Percentiles rank a stretch among this genome's conserved stretches.
Conservation (phyloP, 75 land plant species). For the Pinus taeda region DNA sequence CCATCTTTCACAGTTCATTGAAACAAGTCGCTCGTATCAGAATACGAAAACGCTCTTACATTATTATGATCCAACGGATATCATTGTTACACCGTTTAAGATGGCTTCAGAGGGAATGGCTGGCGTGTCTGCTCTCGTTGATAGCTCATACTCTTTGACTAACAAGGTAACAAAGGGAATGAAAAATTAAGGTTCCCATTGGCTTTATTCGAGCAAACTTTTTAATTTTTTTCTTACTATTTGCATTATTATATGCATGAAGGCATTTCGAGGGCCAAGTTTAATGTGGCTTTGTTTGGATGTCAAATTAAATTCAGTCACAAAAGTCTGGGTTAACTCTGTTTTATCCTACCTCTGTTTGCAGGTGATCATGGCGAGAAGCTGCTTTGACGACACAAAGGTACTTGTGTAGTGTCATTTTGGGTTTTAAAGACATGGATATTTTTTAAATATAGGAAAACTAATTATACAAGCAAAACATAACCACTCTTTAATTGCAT, state of each 20-base stretch:
- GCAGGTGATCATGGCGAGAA: constrained; percentile 75
- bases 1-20: constrained; percentile 98
- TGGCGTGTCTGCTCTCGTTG: constrained; percentile 72
- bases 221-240: not conserved
- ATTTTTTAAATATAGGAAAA: too few relatives aligned
- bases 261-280: not conserved
- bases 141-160: constrained; percentile 36
- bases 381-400: constrained; percentile 97
- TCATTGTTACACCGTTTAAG: constrained; percentile 75
- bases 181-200: not conserved
- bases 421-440: too few relatives aligned
- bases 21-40: constrained; percentile 94
- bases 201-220: not conserved
- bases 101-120: constrained; percentile 73
- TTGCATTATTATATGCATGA: not conserved
- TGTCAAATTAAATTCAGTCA: too few relatives aligned
- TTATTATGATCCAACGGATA: constrained; percentile 83
- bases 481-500: too few relatives aligned
- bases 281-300: not conserved
- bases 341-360: not conserved
- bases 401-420: constrained; percentile 24
- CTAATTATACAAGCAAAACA: too few relatives aligned
- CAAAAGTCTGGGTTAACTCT: too few relatives aligned
- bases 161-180: constrained; percentile 47
- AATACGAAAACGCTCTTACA: constrained; percentile 87